Evolutionary conservation across 2,329 filamentous ascomycete genomes (phyloP).

Genomic region (Colletotrichum sp.): DNA sequence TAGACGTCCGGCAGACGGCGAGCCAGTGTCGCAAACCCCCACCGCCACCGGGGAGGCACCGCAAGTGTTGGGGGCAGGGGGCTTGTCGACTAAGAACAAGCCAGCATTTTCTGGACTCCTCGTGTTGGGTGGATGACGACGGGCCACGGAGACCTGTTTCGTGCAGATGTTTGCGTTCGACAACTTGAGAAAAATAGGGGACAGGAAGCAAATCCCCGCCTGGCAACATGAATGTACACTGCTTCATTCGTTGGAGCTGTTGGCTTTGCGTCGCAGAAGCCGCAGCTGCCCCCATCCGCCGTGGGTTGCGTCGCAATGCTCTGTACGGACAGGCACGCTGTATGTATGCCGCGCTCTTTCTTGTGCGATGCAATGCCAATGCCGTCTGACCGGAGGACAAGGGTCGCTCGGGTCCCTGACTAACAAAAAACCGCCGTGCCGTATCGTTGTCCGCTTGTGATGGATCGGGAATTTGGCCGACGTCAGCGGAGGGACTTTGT

Average conservation of each 20-base stretch:
- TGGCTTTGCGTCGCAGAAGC: not conserved
- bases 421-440: not conserved
- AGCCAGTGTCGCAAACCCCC: not conserved
- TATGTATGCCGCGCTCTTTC: not conserved
- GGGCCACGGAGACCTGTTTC: not conserved
- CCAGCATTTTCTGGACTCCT: not conserved
- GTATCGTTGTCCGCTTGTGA: not conserved
- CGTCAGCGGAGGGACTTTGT: conserved; percentile 10
- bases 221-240: not conserved
- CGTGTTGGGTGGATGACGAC: not conserved
- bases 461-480: conserved; percentile 7
- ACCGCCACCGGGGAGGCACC: not conserved
- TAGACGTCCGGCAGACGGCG: not conserved
- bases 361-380: not conserved
- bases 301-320: not conserved
- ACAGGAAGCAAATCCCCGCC: not conserved
- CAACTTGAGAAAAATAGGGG: not conserved
- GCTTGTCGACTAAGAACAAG: not conserved
- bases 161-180: not conserved
- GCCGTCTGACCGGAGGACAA: not conserved
- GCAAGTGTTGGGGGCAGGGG: not conserved
- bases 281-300: not conserved
- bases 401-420: conserved; percentile 1
- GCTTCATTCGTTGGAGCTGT: not conserved
- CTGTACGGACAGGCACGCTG: not conserved